Evolutionary conservation across 192 early-diverging fungal genomes (phyloP).

Genomic region (Mortierella antarctica): DNA sequence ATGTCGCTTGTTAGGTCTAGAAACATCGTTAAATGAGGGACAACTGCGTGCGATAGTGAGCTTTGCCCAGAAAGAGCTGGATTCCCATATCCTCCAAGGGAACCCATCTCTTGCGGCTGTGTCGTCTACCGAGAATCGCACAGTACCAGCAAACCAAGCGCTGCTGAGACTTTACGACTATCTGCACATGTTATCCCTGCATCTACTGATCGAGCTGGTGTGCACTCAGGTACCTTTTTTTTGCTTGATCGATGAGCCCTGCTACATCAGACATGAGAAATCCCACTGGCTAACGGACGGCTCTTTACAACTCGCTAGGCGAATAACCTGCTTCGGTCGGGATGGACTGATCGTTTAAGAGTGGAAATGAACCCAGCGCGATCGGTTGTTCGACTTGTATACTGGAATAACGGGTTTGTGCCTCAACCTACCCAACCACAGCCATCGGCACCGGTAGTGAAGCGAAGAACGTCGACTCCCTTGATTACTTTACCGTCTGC

Average conservation of each 20-base stretch:
- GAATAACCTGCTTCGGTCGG: conserved; percentile 38
- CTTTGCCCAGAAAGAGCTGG: conserved; percentile 60
- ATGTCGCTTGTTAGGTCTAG: conserved; percentile 51
- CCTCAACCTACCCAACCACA: conserved; percentile 10
- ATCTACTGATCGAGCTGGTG: conserved; percentile 77
- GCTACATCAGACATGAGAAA: conserved; percentile 49
- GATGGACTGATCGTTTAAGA: conserved; percentile 58
- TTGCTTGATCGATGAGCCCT: conserved; percentile 17
- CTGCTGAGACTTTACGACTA: conserved; percentile 81
- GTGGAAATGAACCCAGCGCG: conserved; percentile 54
- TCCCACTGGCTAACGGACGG: too few relatives aligned
- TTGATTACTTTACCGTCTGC: background rate
- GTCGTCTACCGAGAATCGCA: conserved; percentile 3
- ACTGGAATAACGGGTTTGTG: conserved; percentile 50
- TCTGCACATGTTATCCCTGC: conserved; percentile 74
- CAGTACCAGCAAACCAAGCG: conserved; percentile 58
- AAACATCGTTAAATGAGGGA: conserved; percentile 62
- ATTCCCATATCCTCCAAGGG: conserved; percentile 18
- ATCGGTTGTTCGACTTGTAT: conserved; percentile 48
- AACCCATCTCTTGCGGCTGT: background rate
- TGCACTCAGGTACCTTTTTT: conserved; percentile 62
- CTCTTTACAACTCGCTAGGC: conserved; percentile 7
- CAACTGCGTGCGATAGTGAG: conserved; percentile 62
- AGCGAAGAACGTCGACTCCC: conserved; percentile 25
- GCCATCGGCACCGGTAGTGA: conserved; percentile 8